Evolutionary conservation across 1,284 basidiomycete species (phyloP), one percentile per base, ranked within the genome.

Genomic region (Microbotryum saponariae): DNA sequence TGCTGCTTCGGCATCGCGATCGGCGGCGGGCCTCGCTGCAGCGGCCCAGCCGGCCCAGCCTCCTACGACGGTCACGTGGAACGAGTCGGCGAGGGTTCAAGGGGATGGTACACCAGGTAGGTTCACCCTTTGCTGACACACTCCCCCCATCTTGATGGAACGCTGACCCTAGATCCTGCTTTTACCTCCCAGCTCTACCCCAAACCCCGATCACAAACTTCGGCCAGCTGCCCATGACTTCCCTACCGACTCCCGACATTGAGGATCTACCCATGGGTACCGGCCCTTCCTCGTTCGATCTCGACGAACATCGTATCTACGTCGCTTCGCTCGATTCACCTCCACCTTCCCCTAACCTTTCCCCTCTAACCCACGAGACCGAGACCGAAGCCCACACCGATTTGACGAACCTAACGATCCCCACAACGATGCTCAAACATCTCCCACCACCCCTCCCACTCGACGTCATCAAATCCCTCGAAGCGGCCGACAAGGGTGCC

Each of bases 291-390:
- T 58, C 56, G 18, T 62, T 56, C 58, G 61, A 65, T 31, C 23
- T 65, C 25, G 55, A 54, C n/a, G 57, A 56, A 5, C 59, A 68
- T 47, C 44, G 60, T n/a, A 48, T 64, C 53, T 64, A 68, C 56
- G 60, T 66, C 44, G 55, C 64, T 6, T 68, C 67, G 1, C 58
- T 68, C 10, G 37, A 42, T 10, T 42, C 37, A 18, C 37, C 37
- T 18, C 37, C 37, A 42, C 37, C 37, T 18, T 42, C 37, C 16
- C 37, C 37, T 2, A 42, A 12, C 37, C 37, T 42, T 18, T 42
- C 37, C 16, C 37, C 37, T 18, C 37, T 18, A 2, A 2, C 37
- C 37, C 14, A 9, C 14, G 37, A 42, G 12, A 42, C 4, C 37
- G 37, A 42, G 25, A 25, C 25, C 25, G 25, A 25, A 25, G 2